phyloP scores from a whole-genome alignment of 192 early-diverging fungal species.

The Backusella parvicylindrica region DNA sequence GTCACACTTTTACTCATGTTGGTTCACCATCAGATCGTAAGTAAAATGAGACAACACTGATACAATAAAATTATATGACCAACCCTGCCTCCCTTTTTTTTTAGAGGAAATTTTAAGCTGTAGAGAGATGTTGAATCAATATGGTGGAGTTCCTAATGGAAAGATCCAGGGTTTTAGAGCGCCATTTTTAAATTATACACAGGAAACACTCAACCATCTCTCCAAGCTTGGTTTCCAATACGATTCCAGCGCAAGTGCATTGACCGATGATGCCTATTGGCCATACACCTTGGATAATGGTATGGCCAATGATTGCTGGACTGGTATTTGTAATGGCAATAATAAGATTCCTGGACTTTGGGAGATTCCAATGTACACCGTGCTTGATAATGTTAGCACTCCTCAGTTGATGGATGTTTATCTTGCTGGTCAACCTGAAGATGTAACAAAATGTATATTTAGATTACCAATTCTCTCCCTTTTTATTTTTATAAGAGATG shows the following conservation, averaged over 20 bases:
- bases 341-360: constrained; percentile 47
- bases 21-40: constrained; percentile 29
- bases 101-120: constrained; percentile 40
- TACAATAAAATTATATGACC: neutral
- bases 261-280: constrained; percentile 44
- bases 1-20: constrained; percentile 33
- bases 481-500: neutral
- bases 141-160: constrained; percentile 51
- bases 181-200: constrained; percentile 52
- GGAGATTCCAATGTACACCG: constrained; percentile 58
- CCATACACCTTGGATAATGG: constrained; percentile 65
- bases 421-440: constrained; percentile 29
- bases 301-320: constrained; percentile 50
- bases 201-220: constrained; percentile 38
- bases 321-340: constrained; percentile 33
- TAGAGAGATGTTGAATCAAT: constrained; percentile 39
- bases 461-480: constrained; percentile 4
- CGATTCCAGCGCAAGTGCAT: constrained; percentile 47
- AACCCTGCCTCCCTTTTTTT: neutral
- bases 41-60: neutral
- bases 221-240: constrained; percentile 39
- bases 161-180: constrained; percentile 59
- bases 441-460: constrained; percentile 35
- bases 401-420: constrained; percentile 44
- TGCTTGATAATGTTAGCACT: constrained; percentile 34